These are phyloP conservation scores for Grigorovia yakushimaensis DNA, from an alignment of 805 yeast genomes.

Conservation along the genomic window DNA sequence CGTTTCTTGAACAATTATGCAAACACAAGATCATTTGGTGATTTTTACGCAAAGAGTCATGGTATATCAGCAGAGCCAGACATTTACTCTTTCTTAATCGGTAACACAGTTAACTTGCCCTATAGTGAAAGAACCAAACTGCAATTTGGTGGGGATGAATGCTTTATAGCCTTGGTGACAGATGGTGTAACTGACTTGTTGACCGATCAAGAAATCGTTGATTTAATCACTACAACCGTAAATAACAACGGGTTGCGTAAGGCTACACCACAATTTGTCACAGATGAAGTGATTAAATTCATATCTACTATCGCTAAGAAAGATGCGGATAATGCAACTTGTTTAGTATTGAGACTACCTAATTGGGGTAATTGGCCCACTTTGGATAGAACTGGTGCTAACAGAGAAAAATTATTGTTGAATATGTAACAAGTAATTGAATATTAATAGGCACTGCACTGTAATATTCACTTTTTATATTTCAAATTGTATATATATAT, in stretches of 20 bases:
- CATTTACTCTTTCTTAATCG: slow-evolving; percentile 56
- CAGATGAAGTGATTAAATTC: slow-evolving; percentile 75
- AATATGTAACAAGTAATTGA: background rate
- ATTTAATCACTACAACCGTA: slow-evolving; percentile 64
- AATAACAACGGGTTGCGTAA: slow-evolving; percentile 46
- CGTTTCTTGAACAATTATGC: slow-evolving; percentile 69
- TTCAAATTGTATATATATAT: no score
- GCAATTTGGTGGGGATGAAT: slow-evolving; percentile 72
- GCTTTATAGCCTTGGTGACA: slow-evolving; percentile 69
- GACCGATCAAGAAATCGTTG: slow-evolving; percentile 86
- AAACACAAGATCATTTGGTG: slow-evolving; percentile 93
- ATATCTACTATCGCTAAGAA: slow-evolving; percentile 75
- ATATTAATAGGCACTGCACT: no score
- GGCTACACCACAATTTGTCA: slow-evolving; percentile 80
- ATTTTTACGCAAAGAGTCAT: slow-evolving; percentile 61
- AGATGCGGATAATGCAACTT: slow-evolving; percentile 86
- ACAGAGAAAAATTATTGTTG: slow-evolving; percentile 58
- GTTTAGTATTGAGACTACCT: slow-evolving; percentile 62
- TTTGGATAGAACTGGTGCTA: slow-evolving; percentile 70
- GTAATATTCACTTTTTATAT: no score
- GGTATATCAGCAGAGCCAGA: slow-evolving; percentile 95
- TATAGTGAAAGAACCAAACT: slow-evolving; percentile 27
- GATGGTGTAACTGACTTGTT: slow-evolving; percentile 82
- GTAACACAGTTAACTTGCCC: slow-evolving; percentile 41
- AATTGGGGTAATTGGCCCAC: slow-evolving; percentile 97